phyloP scores from a whole-genome alignment of 75 land plant species.

The Isoetes taiwanensis region DNA sequence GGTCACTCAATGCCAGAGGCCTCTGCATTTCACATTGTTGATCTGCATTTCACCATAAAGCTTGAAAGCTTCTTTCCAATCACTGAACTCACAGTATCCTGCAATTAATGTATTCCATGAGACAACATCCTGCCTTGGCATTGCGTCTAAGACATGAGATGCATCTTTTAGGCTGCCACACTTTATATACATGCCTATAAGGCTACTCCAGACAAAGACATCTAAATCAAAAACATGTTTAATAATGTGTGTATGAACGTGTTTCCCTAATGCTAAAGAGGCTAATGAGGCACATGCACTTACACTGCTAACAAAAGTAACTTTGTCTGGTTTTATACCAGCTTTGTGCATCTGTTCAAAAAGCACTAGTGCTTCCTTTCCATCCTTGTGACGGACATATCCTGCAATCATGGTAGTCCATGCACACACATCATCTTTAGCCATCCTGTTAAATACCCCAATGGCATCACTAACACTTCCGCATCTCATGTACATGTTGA shows the following conservation, averaged over 20 bases:
- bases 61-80: too few species aligned
- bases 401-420: conserved; percentile 11
- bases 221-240: neutral
- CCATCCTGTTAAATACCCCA: neutral
- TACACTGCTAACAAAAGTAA: neutral
- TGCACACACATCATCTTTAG: neutral
- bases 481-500: neutral
- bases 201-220: conserved; percentile 6
- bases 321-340: neutral
- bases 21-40: too few species aligned
- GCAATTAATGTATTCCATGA: conserved; percentile 10
- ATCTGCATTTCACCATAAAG: too few species aligned
- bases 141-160: conserved; percentile 4
- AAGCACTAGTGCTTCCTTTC: neutral
- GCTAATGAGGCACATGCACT: conserved; percentile 1
- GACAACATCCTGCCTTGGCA: conserved; percentile 6
- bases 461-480: neutral
- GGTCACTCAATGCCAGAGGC: too few species aligned
- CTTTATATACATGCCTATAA: conserved; percentile 7
- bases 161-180: conserved; percentile 5
- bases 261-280: neutral
- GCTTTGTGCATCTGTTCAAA: neutral
- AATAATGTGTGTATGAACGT: conserved; percentile 1
- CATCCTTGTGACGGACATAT: neutral
- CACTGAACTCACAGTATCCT: too few species aligned